Evolutionary conservation across 352 stramenopile species (phyloP).

Genomic region (Globisporangium nodosum): DNA sequence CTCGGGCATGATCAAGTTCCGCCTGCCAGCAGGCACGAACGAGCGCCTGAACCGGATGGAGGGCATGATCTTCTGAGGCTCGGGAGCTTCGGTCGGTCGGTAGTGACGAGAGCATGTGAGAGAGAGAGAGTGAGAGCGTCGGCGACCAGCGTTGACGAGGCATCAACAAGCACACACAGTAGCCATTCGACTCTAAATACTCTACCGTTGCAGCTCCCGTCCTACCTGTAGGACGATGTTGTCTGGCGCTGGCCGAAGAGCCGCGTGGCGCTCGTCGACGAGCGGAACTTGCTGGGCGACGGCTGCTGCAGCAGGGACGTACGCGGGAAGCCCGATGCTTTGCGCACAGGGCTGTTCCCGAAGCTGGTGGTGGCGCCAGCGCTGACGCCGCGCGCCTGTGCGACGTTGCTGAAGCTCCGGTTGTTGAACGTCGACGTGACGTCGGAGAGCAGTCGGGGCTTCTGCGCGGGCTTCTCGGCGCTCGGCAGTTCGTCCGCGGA

Average conservation of each 20-base stretch:
- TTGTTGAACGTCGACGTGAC: constrained; percentile 20
- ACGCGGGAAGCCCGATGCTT: constrained; percentile 1
- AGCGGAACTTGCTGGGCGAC: constrained; percentile 50
- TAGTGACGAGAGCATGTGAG: not conserved
- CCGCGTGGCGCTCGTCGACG: constrained; percentile 21
- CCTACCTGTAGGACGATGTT: constrained; percentile 18
- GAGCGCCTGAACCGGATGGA: constrained; percentile 85
- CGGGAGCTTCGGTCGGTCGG: too few relatives aligned
- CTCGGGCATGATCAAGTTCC: constrained; percentile 87
- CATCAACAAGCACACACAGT: not conserved
- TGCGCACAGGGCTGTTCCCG: constrained; percentile 16
- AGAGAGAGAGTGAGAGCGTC: constrained; percentile 1
- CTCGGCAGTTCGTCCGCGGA: constrained; percentile 31
- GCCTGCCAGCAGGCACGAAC: constrained; percentile 71
- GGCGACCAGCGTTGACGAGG: not conserved
- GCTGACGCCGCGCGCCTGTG: constrained; percentile 5
- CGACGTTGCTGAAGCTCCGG: constrained; percentile 16
- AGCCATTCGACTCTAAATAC: constrained; percentile 1
- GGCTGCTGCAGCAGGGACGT: constrained; percentile 14
- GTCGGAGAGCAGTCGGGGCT: constrained; percentile 35
- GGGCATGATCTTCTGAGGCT: constrained; percentile 77
- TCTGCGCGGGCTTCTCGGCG: constrained; percentile 47
- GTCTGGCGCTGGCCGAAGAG: constrained; percentile 43
- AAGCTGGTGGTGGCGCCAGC: not conserved
- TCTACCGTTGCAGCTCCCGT: constrained; percentile 6